phyloP scores from a whole-genome alignment of 2,329 filamentous ascomycete genomes.

The Fusarium nanum region DNA sequence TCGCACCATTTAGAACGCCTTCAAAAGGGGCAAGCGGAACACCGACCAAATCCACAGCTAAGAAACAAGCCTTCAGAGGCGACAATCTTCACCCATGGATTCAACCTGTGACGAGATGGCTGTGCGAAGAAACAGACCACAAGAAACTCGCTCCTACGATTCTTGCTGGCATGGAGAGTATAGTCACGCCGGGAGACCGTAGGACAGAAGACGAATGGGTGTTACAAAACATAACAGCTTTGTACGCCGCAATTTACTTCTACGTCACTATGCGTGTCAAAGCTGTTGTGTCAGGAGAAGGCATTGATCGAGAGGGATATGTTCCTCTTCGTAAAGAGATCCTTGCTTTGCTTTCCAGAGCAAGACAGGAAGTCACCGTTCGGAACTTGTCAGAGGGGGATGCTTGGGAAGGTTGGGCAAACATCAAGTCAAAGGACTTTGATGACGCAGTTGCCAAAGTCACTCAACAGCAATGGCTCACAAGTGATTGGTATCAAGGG shows the following conservation, averaged over 20 bases:
- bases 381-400: slow-evolving; percentile 58
- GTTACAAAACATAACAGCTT: slow-evolving; percentile 60
- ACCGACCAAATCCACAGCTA: slow-evolving; percentile 58
- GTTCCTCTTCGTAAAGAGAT: slow-evolving; percentile 59
- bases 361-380: slow-evolving; percentile 56
- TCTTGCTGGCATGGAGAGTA: slow-evolving; percentile 76
- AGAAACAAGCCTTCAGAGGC: slow-evolving; percentile 42
- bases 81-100: slow-evolving; percentile 71
- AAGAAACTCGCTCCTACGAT: slow-evolving; percentile 76
- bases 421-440: slow-evolving; percentile 64
- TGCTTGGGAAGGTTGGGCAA: slow-evolving; percentile 65
- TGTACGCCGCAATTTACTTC: slow-evolving; percentile 71
- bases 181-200: slow-evolving; percentile 58
- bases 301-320: slow-evolving; percentile 59
- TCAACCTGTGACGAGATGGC: slow-evolving; percentile 72
- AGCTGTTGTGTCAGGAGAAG: slow-evolving; percentile 53
- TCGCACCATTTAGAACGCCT: slow-evolving; percentile 58
- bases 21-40: slow-evolving; percentile 48
- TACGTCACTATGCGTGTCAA: slow-evolving; percentile 66
- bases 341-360: slow-evolving; percentile 55
- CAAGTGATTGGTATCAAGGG: slow-evolving; percentile 71
- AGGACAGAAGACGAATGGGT: slow-evolving; percentile 63
- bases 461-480: slow-evolving; percentile 67
- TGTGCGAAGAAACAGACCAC: slow-evolving; percentile 71
- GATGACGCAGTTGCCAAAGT: slow-evolving; percentile 71